Evolutionary conservation across 371 early-diverging fungal species (phyloP).

Genomic region (Encephalitozoon hellem): DNA sequence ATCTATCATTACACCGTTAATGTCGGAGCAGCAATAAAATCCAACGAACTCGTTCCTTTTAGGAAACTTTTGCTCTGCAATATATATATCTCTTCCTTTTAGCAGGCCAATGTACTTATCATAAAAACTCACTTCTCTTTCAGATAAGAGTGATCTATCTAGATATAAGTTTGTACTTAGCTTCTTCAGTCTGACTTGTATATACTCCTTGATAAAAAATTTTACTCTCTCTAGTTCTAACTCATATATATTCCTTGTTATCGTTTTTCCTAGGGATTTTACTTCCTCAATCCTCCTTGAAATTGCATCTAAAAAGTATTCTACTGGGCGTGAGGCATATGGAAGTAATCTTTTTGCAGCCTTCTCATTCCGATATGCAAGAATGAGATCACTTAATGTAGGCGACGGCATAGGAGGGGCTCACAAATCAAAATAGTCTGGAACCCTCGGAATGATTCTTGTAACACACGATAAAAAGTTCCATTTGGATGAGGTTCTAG

Average conservation of each 20-base stretch:
- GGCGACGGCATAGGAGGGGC: background rate
- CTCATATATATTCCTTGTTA: constrained; percentile 37
- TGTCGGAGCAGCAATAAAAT: constrained; percentile 35
- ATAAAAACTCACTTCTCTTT: constrained; percentile 26
- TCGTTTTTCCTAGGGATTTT: background rate
- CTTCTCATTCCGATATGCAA: constrained; percentile 53
- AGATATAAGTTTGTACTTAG: constrained; percentile 32
- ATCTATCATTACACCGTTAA: constrained; percentile 39
- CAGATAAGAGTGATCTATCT: background rate
- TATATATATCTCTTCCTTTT: constrained; percentile 16
- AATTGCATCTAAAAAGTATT: constrained; percentile 8
- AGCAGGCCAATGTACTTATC: background rate
- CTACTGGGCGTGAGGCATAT: constrained; percentile 14
- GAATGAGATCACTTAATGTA: constrained; percentile 32
- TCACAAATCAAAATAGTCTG: background rate
- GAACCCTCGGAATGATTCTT: constrained; percentile 21
- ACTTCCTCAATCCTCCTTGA: constrained; percentile 1
- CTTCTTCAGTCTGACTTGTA: constrained; percentile 40
- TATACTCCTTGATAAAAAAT: constrained; percentile 49
- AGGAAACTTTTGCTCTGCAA: background rate
- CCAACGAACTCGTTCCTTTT: constrained; percentile 39
- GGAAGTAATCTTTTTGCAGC: constrained; percentile 37
- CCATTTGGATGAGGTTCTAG: constrained; percentile 78
- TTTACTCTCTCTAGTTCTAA: constrained; percentile 52
- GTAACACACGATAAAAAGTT: constrained; percentile 58